A percentile compares a stretch with the other conserved stretches of the same genome.
Conservation (phyloP, 805 yeast species). For the Pichia californica region DNA sequence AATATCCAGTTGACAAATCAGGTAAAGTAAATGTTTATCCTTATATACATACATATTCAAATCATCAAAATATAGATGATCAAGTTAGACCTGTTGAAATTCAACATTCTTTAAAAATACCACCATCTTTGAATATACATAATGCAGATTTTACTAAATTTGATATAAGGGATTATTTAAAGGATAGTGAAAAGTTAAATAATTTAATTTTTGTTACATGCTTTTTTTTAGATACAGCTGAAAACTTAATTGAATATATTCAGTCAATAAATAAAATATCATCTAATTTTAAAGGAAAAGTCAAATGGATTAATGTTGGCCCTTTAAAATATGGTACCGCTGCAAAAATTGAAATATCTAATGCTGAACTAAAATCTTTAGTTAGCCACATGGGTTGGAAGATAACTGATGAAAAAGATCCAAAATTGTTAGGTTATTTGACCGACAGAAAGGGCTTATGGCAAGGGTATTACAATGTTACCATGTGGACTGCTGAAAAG, state of each 20-base stretch:
- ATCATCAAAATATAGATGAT: conserved; percentile 41
- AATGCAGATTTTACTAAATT: conserved; percentile 64
- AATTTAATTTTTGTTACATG: conserved; percentile 56
- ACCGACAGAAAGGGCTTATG: conserved; percentile 63
- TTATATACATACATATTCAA: conserved; percentile 60
- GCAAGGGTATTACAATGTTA: conserved; percentile 72
- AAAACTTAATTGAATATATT: conserved; percentile 70
- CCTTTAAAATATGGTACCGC: conserved; percentile 91
- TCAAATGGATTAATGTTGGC: conserved; percentile 83
- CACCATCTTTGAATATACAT: conserved; percentile 40
- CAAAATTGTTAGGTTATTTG: conserved; percentile 50
- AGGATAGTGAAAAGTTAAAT: conserved; percentile 22
- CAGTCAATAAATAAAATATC: conserved; percentile 49
- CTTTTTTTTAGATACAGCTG: conserved; percentile 90
- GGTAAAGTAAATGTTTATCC: conserved; percentile 34
- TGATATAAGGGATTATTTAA: conserved; percentile 22
- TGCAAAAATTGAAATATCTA: conserved; percentile 65
- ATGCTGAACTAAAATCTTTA: conserved; percentile 58
- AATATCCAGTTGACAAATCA: conserved; percentile 7
- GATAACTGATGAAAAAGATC: conserved; percentile 30
- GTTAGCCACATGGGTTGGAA: conserved; percentile 61
- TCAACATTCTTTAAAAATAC: conserved; percentile 30
- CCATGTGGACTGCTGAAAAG: conserved; percentile 42
- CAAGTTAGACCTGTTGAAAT: conserved; percentile 45
- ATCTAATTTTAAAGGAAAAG: conserved; percentile 29